Evolutionary conservation across 2,329 filamentous ascomycete genomes (phyloP).

Genomic region (Lasiodiplodia sp.): DNA sequence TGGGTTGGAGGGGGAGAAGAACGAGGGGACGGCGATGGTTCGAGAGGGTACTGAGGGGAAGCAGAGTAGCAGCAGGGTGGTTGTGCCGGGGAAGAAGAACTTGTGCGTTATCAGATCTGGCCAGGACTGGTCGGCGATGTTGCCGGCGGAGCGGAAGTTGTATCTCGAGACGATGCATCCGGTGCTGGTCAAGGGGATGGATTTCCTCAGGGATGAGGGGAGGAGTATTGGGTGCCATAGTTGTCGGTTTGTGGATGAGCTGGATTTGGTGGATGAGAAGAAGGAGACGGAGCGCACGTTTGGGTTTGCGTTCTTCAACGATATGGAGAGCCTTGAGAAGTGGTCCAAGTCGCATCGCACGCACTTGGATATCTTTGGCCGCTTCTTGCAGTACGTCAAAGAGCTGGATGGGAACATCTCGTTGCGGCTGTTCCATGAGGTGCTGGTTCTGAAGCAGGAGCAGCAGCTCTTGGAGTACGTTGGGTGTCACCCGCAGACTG

Average conservation of each 20-base stretch:
- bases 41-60: constrained; percentile 25
- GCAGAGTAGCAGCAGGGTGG: constrained; percentile 37
- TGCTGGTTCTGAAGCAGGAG: constrained; percentile 48
- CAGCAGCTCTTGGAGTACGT: constrained; percentile 55
- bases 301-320: constrained; percentile 53
- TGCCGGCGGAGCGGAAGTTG: constrained; percentile 50
- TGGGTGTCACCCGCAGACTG: constrained; percentile 48
- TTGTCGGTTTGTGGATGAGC: constrained; percentile 54
- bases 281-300: constrained; percentile 46
- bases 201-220: constrained; percentile 54
- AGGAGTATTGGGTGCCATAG: constrained; percentile 53
- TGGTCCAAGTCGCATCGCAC: constrained; percentile 52
- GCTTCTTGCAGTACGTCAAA: constrained; percentile 50
- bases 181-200: constrained; percentile 53
- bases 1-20: constrained; percentile 39
- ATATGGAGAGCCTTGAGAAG: constrained; percentile 49
- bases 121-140: constrained; percentile 54
- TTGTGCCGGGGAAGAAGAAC: constrained; percentile 49
- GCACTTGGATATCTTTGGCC: constrained; percentile 52
- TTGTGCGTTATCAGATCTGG: constrained; percentile 55
- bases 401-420: constrained; percentile 46
- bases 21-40: background rate
- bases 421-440: constrained; percentile 52
- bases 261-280: constrained; percentile 38
- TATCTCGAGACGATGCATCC: constrained; percentile 57